A percentile compares a stretch with the other conserved stretches of the same genome.
Evolutionary conservation across 2,329 filamentous ascomycete genomes (phyloP).

Genomic region (Rutstroemia sp.): DNA sequence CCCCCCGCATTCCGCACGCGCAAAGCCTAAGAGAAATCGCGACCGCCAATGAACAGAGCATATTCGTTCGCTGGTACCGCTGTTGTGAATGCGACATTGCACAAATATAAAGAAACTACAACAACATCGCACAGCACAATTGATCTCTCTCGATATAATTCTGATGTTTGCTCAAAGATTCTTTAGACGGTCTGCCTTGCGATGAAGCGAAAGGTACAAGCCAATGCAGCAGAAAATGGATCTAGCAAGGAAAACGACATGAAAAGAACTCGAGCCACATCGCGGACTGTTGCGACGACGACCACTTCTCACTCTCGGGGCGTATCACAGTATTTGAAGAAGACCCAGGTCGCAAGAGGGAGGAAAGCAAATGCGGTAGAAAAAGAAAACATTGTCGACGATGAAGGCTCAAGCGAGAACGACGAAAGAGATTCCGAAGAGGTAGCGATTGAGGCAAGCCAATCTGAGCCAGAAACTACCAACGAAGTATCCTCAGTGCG

Average conservation of each 20-base stretch:
- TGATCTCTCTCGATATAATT: background rate
- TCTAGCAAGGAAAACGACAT: slow-evolving; percentile 7
- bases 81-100: too few species aligned
- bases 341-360: background rate
- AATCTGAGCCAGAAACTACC: background rate
- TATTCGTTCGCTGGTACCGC: too few species aligned
- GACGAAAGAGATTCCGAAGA: background rate
- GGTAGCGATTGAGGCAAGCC: background rate
- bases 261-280: slow-evolving; percentile 14
- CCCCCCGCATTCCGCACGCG: background rate
- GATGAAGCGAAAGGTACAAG: slow-evolving; percentile 20
- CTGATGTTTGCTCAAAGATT: background rate
- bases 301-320: background rate
- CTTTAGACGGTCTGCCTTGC: background rate
- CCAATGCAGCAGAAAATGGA: slow-evolving; percentile 7
- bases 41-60: background rate
- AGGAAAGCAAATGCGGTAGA: background rate
- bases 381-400: background rate
- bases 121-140: background rate
- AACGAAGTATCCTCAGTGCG: background rate
- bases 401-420: slow-evolving; percentile 1
- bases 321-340: background rate
- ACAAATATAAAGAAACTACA: background rate
- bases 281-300: background rate
- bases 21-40: background rate